Conservation (phyloP, 2,329 filamentous ascomycete genomes). For the Aspergillus eucalypticola region DNA sequence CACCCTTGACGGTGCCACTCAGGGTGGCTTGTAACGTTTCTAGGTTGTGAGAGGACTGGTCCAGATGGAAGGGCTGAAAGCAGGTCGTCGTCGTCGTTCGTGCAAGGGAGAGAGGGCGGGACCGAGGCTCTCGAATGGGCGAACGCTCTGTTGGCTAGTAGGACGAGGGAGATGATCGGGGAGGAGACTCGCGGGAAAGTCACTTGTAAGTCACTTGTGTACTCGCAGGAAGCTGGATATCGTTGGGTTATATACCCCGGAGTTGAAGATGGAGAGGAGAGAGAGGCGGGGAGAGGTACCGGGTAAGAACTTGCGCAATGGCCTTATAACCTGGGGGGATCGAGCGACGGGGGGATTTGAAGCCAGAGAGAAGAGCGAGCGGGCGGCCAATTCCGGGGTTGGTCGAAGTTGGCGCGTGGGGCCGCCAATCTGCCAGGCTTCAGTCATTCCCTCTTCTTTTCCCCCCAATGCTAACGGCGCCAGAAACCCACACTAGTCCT, state of each 20-base stretch:
- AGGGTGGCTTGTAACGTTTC: background rate
- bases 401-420: conserved; percentile 3
- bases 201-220: background rate
- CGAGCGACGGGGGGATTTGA: conserved; percentile 1
- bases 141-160: background rate
- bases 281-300: background rate
- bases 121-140: background rate
- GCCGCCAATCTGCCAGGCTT: background rate
- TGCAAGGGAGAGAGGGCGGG: background rate
- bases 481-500: background rate
- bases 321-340: background rate
- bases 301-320: background rate
- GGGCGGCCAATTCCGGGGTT: conserved; percentile 6
- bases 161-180: background rate
- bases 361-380: conserved; percentile 1
- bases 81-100: background rate
- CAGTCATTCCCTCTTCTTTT: background rate
- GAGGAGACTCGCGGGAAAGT: background rate
- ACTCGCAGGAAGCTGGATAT: background rate
- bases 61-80: background rate
- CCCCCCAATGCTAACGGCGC: background rate
- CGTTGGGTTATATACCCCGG: background rate
- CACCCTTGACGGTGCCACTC: conserved; percentile 18
- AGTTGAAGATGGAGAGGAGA: background rate
- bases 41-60: background rate